Percentiles rank a stretch among this genome's conserved stretches.
These are phyloP conservation scores for Apiospora rasikravindrae DNA, from an alignment of 2,329 filamentous ascomycete species.

Conservation along the genomic window DNA sequence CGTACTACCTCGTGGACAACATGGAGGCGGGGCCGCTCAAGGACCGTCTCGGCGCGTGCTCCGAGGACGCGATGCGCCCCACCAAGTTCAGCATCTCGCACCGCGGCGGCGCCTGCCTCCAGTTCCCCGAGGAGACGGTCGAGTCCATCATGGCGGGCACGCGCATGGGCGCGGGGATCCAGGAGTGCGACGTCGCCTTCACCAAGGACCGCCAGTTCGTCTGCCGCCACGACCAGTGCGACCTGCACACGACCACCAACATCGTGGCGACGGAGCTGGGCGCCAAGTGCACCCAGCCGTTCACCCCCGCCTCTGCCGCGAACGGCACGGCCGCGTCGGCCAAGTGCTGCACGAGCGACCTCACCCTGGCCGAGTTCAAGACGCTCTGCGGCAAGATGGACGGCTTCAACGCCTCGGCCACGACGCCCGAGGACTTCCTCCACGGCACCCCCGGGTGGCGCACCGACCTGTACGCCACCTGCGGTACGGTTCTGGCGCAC, in stretches of 20 bases:
- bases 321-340: slow-evolving; percentile 60
- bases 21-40: slow-evolving; percentile 67
- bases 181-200: slow-evolving; percentile 73
- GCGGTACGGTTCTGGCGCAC: slow-evolving; percentile 65
- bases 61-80: slow-evolving; percentile 56
- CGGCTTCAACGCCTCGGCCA: slow-evolving; percentile 62
- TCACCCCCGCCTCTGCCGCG: slow-evolving; percentile 53
- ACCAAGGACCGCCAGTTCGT: slow-evolving; percentile 70
- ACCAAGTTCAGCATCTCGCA: slow-evolving; percentile 66
- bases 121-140: slow-evolving; percentile 68
- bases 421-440: slow-evolving; percentile 62
- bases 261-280: slow-evolving; percentile 67
- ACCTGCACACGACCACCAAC: slow-evolving; percentile 72
- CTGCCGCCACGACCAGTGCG: slow-evolving; percentile 71
- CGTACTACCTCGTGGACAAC: slow-evolving; percentile 67
- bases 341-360: slow-evolving; percentile 74
- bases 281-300: slow-evolving; percentile 67
- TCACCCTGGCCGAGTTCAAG: slow-evolving; percentile 71
- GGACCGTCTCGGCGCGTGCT: slow-evolving; percentile 62
- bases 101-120: slow-evolving; percentile 64
- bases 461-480: slow-evolving; percentile 69
- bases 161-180: slow-evolving; percentile 70
- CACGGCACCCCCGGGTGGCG: slow-evolving; percentile 65
- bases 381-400: slow-evolving; percentile 75
- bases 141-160: slow-evolving; percentile 65